phyloP scores from a whole-genome alignment of 768 basidiomycete genomes.

The Clathrus columnatus region DNA sequence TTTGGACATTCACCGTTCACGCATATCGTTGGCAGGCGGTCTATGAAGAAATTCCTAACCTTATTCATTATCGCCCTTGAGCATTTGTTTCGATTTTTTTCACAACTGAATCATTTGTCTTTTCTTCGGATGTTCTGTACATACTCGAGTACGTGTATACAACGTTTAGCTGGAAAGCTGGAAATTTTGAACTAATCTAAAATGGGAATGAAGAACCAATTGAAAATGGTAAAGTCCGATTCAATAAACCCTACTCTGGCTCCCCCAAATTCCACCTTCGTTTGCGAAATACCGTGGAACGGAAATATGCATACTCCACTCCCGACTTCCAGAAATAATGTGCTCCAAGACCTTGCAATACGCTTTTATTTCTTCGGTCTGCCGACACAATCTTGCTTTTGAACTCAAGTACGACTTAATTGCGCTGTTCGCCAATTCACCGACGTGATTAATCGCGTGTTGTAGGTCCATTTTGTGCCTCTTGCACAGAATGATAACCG shows the following conservation, averaged over 20 bases:
- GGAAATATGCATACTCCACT: not conserved
- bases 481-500: not conserved
- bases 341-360: not conserved
- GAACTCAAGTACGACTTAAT: not conserved
- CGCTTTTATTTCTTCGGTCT: not conserved
- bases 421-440: not conserved
- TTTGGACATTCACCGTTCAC: not conserved
- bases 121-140: too few species aligned
- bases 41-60: constrained; percentile 42
- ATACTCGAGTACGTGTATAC: too few species aligned
- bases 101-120: too few species aligned
- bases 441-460: not conserved
- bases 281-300: not conserved
- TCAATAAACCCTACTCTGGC: too few species aligned
- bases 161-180: too few species aligned
- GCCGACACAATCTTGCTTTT: not conserved
- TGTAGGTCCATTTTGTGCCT: not conserved
- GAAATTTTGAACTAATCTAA: too few species aligned
- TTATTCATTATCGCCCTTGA: constrained; percentile 37
- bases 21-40: constrained; percentile 32
- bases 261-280: not conserved
- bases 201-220: too few species aligned
- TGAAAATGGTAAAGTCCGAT: too few species aligned
- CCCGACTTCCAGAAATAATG: not conserved
- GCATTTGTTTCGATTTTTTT: too few species aligned